Conservation (phyloP, 192 early-diverging fungal genomes). For the Chytriomyces sp. region DNA sequence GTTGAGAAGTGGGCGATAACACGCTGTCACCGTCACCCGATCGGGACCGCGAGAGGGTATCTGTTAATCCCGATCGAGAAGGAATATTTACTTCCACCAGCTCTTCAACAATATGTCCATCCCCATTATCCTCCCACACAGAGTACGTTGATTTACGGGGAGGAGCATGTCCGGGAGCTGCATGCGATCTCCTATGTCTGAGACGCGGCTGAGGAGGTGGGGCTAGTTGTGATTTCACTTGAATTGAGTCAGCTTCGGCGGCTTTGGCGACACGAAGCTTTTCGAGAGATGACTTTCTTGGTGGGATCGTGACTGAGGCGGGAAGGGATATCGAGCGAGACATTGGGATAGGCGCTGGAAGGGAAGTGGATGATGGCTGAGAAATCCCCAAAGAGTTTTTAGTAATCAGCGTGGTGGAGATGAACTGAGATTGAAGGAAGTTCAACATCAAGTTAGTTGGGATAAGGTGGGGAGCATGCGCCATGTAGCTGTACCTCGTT, state of each 20-base stretch:
- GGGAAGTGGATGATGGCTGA: not conserved
- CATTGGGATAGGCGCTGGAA: not conserved
- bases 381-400: not conserved
- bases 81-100: constrained; percentile 26
- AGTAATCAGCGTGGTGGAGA: not conserved
- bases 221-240: not conserved
- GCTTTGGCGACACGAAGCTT: not conserved
- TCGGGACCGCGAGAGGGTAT: not conserved
- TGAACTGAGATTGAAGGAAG: not conserved
- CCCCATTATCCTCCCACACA: constrained; percentile 27
- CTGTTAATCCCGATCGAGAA: not conserved
- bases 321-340: not conserved
- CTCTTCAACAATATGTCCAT: constrained; percentile 17
- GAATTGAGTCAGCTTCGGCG: not conserved
- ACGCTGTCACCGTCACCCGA: not conserved
- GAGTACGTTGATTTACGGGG: constrained; percentile 8
- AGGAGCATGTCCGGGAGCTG: not conserved
- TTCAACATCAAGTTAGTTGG: not conserved
- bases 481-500: too few species aligned
- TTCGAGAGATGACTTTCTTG: constrained; percentile 1
- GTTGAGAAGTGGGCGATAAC: constrained; percentile 1
- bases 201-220: not conserved
- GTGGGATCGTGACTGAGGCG: not conserved
- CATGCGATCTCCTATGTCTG: not conserved
- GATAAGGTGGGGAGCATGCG: too few species aligned